Evolutionary conservation across 176 grass and related monocot species (phyloP), one percentile per base, ranked within the genome.

Genomic region (Typha latifolia): DNA sequence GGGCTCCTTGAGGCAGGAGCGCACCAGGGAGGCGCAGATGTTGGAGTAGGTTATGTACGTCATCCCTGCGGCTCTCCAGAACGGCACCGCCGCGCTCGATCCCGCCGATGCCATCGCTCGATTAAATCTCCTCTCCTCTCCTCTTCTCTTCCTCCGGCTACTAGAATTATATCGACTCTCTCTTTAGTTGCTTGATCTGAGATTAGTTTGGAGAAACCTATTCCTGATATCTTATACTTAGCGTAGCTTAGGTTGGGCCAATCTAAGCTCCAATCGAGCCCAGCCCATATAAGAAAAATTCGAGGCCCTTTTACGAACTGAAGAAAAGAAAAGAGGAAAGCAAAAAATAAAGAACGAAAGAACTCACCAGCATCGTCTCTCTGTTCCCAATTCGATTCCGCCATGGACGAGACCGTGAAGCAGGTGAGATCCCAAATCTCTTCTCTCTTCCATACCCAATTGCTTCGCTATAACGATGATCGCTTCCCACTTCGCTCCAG

Each of bases 31-130:
- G 27, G 89, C 84, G 76, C 94, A 99, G 94, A 93, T 82, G 86
- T 93, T 99, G 81, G 89, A 99, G 89, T 93, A 99, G 79, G 80
- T 85, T 23, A 99, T 99, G 77, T 93, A 99, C 15, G 89, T 93
- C 89, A 99, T 93, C 63, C 94, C 94, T 62, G 81, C 86, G 15
- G 86, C 89, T 14, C 86, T 82, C 94, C 81, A 93, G 83, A 99
- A 99, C 67, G 94, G 86, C 22, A 85, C 89, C 70, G 94, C 89
- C 47, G 81, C 86, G 62, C 68, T 88, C 29, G 84, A 78, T 59
- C 34, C 62, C 47, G 34, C 82, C 62, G 76, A 79, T 66, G 85
- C 82, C 82, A 81, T 55, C 76, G 62, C 48, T 18, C 49, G 27
- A 82, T 61, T 29, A 29, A 26, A 31, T 49, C 48, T 55, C 50